A percentile compares a stretch with the other conserved stretches of the same genome.
Conservation (phyloP, 1,284 basidiomycete genomes). For the Schizophyllum amplum region DNA sequence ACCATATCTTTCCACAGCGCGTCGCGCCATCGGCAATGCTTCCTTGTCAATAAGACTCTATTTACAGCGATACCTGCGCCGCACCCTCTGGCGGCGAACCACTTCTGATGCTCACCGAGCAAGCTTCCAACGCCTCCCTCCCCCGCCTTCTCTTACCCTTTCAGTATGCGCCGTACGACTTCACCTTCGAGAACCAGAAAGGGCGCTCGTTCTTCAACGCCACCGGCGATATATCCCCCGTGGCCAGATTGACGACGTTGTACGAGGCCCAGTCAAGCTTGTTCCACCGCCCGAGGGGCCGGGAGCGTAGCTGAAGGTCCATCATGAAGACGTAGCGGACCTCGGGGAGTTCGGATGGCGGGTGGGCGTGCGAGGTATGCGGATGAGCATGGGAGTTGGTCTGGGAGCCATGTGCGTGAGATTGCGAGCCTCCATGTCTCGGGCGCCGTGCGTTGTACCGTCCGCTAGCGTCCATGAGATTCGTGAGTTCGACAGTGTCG, state of each 20-base stretch:
- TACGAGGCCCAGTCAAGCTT: conserved; percentile 74
- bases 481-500: conserved; percentile 49
- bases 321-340: conserved; percentile 81
- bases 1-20: too few species aligned
- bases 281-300: conserved; percentile 83
- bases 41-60: too few species aligned
- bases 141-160: not conserved
- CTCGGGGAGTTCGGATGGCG: not conserved
- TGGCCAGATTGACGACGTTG: conserved; percentile 64
- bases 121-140: not conserved
- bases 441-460: conserved; percentile 12
- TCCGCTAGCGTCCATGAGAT: conserved; percentile 50
- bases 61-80: too few species aligned
- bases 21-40: too few species aligned
- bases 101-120: not conserved
- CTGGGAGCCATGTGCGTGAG: not conserved
- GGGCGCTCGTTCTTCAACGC: conserved; percentile 78
- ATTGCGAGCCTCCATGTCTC: not conserved
- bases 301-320: conserved; percentile 71
- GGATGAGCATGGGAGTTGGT: too few species aligned
- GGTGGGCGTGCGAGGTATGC: too few species aligned
- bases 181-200: conserved; percentile 89
- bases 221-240: conserved; percentile 67
- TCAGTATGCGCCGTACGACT: conserved; percentile 34
- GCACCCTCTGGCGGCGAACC: too few species aligned